Evolutionary conservation across 2,329 filamentous ascomycete genomes (phyloP).

Genomic region (Aspergillus luchuensis): DNA sequence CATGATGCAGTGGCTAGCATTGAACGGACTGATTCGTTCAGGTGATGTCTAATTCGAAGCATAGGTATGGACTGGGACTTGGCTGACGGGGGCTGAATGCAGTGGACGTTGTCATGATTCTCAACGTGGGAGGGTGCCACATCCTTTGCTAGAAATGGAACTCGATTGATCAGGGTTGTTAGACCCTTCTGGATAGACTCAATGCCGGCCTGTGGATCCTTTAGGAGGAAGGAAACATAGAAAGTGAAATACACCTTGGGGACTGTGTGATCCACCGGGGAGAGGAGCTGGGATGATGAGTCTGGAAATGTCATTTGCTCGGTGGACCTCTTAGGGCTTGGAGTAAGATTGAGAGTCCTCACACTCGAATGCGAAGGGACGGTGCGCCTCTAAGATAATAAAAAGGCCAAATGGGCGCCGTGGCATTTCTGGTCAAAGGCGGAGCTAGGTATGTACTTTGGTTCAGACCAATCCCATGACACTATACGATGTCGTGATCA

Average conservation of each 20-base stretch:
- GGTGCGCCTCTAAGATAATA: too few species aligned
- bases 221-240: background rate
- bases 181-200: background rate
- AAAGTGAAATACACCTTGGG: constrained; percentile 8
- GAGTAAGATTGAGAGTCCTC: too few species aligned
- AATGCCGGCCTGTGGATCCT: background rate
- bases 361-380: too few species aligned
- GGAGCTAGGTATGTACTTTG: too few species aligned
- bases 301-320: background rate
- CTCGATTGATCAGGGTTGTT: background rate
- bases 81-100: constrained; percentile 1
- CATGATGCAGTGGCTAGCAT: background rate
- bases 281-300: background rate
- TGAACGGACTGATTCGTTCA: background rate
- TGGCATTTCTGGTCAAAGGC: too few species aligned
- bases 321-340: too few species aligned
- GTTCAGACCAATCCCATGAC: too few species aligned
- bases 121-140: background rate
- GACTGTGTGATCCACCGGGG: constrained; percentile 1
- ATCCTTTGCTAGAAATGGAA: background rate
- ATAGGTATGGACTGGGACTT: background rate
- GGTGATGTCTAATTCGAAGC: background rate
- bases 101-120: constrained; percentile 1
- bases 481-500: too few species aligned
- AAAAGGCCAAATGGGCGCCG: too few species aligned